Evolutionary conservation across 495 filamentous ascomycete species (phyloP), one percentile per base, ranked within the genome.

Genomic region (Penicillium egyptiacum): DNA sequence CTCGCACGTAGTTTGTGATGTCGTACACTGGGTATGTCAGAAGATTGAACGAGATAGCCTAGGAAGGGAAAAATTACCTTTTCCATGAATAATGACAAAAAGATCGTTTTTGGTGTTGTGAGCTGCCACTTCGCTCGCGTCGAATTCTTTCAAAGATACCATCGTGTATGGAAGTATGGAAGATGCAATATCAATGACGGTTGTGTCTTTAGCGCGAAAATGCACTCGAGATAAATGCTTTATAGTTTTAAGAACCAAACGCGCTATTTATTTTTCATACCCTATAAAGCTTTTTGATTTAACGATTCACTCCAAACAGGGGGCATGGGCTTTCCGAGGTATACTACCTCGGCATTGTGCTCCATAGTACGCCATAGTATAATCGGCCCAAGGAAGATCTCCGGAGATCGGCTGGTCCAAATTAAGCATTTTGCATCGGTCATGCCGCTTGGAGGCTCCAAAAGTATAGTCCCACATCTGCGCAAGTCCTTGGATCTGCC

Each of bases 11-110:
- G 26, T 63, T 63, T 17, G 81, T 69, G 37, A 79, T 66, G 56
- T 83, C 59, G 63, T 79, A 81, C 1, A 83, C 80, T 82, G 35
- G 16, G 35, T 16, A 42, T 5, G 9, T 41, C 42, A 31, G 47
- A 49, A 22, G 7, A 17, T 12, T 50, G 16, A 33, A 14, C 12
- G 17, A 11, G 9, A 23, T 6, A 2, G n/a, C 9, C 4, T 8
- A 11, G 9, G 33, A 20, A 8, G 3, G 14, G 17, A 45, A 35
- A 5, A 35, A 26, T 57, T 65, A 80, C 80, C 76, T 64, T 79
- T 74, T 43, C 77, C 73, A 56, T 81, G 76, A 28, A 83, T 62
- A 1, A 72, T 61, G n/a, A 82, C 67, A 78, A 78, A 81, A 14
- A 74, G 17, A 60, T 82, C 77, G 11, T 63, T 58, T 52, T 66